phyloP scores from a whole-genome alignment of 2,329 filamentous ascomycete genomes.

The Boeremia lycopersici region DNA sequence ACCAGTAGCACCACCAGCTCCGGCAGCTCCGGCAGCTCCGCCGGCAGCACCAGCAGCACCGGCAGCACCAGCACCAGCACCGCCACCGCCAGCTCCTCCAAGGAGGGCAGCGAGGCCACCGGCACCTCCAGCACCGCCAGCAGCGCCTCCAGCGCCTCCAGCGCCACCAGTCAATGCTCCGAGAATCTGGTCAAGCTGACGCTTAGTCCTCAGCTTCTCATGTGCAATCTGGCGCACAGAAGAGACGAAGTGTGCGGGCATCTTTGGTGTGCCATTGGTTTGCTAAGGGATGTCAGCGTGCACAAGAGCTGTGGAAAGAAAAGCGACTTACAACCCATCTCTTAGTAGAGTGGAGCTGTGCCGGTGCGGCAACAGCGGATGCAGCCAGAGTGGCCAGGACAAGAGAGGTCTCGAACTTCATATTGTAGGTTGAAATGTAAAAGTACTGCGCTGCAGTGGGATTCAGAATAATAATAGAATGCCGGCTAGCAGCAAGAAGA shows the following conservation, averaged over 20 bases:
- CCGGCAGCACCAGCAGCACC: conserved; percentile 9
- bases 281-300: conserved; percentile 14
- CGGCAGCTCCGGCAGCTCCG: conserved; percentile 3
- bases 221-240: conserved; percentile 26
- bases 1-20: not conserved
- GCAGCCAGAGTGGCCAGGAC: conserved; percentile 35
- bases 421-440: conserved; percentile 19
- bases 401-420: conserved; percentile 39
- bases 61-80: conserved; percentile 8
- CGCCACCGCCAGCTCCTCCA: conserved; percentile 12
- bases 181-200: conserved; percentile 36
- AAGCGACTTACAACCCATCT: conserved; percentile 32
- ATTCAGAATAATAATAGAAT: conserved; percentile 16
- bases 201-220: conserved; percentile 33
- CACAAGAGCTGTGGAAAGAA: not conserved
- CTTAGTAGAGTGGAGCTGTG: conserved; percentile 26
- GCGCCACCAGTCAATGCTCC: conserved; percentile 21
- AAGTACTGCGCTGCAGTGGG: conserved; percentile 37
- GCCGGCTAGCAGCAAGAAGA: conserved; percentile 38
- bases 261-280: conserved; percentile 22
- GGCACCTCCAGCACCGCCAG: conserved; percentile 3
- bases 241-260: conserved; percentile 34
- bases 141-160: conserved; percentile 12
- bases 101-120: conserved; percentile 13
- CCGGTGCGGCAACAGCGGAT: conserved; percentile 35